phyloP scores from a whole-genome alignment of 2,329 filamentous ascomycete species.

The Stylonectria norvegica region DNA sequence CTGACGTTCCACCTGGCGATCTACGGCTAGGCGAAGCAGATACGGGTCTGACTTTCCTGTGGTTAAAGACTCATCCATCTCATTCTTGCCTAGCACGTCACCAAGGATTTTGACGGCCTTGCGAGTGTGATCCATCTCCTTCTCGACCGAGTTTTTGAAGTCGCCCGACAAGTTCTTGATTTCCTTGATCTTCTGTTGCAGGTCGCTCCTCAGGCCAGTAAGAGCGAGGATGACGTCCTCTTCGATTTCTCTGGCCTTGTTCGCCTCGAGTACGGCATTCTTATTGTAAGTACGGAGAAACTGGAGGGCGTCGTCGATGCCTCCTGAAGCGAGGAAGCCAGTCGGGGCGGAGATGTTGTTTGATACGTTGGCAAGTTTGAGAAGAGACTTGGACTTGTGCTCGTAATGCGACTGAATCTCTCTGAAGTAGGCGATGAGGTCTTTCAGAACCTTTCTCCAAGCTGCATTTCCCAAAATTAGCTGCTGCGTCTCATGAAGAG shows the following conservation, averaged over 20 bases:
- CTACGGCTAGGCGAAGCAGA: slow-evolving; percentile 78
- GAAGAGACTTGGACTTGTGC: slow-evolving; percentile 72
- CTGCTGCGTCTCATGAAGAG: no score
- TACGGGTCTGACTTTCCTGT: slow-evolving; percentile 91
- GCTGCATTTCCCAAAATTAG: slow-evolving; percentile 46
- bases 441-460: slow-evolving; percentile 94
- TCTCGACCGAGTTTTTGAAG: slow-evolving; percentile 95
- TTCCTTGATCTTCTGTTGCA: slow-evolving; percentile 96
- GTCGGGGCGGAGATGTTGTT: slow-evolving; percentile 75
- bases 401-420: slow-evolving; percentile 91
- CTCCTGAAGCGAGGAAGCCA: slow-evolving; percentile 73
- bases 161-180: slow-evolving; percentile 91
- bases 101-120: slow-evolving; percentile 78
- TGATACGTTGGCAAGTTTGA: slow-evolving; percentile 79
- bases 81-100: slow-evolving; percentile 74
- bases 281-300: slow-evolving; percentile 82
- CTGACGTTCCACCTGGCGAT: slow-evolving; percentile 86
- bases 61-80: slow-evolving; percentile 68
- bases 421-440: slow-evolving; percentile 88
- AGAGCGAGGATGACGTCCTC: slow-evolving; percentile 86
- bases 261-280: slow-evolving; percentile 72
- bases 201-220: slow-evolving; percentile 78
- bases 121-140: slow-evolving; percentile 83
- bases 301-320: slow-evolving; percentile 82
- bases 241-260: slow-evolving; percentile 87